Base-by-base conservation (phyloP, 2,329 filamentous ascomycete genomes). In the Cordyceps pruinosa region DNA sequence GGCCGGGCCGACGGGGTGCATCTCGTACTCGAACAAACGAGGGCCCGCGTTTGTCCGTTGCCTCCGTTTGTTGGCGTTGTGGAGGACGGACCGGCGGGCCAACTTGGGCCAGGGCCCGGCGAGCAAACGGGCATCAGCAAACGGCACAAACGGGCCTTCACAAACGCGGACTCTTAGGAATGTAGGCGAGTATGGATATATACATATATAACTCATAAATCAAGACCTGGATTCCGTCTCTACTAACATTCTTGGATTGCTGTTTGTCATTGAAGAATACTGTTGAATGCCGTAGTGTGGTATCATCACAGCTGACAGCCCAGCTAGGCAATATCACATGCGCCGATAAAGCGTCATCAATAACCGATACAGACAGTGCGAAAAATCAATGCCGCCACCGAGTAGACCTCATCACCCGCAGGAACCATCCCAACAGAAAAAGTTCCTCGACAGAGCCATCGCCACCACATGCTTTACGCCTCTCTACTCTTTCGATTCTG, bases 51-150 rank as follows among this genome's bases (percentile, higher is more conserved):
- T 17, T 35, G 50, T 7, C 39, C 13, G 28, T 10, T 21, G 37
- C n/a, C 12, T 21, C 35, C 30, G 39, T 44, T 53, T 45, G 50
- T 4, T 47, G 52, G n/a, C n/a, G n/a, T n/a, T n/a, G n/a, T n/a
- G n/a, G n/a, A n/a, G n/a, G 42, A 46, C 52, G 52, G 52, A 47
- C 42, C 52, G 44, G 42, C 52, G 52, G 52, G 52, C 52, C 42
- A 55, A 55, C 52, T 49, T 25, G 26, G 21, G 6, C 6, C 28
- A 32, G 10, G n/a, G n/a, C 12, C 41, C 26, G 5, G 12, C n/a
- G 10, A 25, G 45, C 28, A 47, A 47, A 47, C 45, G 45, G 23
- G 28, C 37, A 41, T n/a, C 28, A 32, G 28, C 10, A 32, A 5
- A 32, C 28, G 28, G 5, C 28, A 5, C n/a, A n/a, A n/a, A n/a